Evolutionary conservation across 805 yeast genomes (phyloP).

Genomic region (Naumovozyma dairenensis): DNA sequence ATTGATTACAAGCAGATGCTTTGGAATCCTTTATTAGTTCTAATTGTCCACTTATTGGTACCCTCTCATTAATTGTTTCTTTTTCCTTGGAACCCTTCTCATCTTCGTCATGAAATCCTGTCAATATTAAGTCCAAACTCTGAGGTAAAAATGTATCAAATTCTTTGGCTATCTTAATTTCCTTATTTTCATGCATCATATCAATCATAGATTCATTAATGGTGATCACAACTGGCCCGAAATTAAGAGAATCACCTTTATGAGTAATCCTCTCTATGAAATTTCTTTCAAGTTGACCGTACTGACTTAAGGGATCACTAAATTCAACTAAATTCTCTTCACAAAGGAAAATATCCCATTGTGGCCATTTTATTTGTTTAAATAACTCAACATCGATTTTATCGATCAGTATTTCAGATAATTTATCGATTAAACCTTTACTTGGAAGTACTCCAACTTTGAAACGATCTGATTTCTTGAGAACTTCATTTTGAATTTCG

Average conservation of each 20-base stretch:
- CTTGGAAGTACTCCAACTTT: background rate
- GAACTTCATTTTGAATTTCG: background rate
- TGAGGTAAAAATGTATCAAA: conserved; percentile 50
- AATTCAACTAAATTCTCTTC: conserved; percentile 84
- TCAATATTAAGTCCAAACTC: conserved; percentile 49
- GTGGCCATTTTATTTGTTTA: conserved; percentile 45
- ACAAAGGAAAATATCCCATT: conserved; percentile 74
- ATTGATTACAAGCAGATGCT: too few relatives aligned
- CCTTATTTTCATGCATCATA: conserved; percentile 39
- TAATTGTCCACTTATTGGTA: too few relatives aligned
- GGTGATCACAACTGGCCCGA: conserved; percentile 50
- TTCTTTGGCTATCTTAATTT: conserved; percentile 46
- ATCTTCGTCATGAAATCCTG: conserved; percentile 33
- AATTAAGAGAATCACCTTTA: conserved; percentile 30
- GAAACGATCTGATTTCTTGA: background rate
- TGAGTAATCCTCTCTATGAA: conserved; percentile 42
- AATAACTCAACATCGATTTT: conserved; percentile 32
- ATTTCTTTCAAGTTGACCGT: conserved; percentile 57
- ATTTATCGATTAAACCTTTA: background rate
- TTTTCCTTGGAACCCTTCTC: too few relatives aligned
- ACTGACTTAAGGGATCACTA: conserved; percentile 73
- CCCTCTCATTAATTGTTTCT: too few relatives aligned
- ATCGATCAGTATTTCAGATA: conserved; percentile 30
- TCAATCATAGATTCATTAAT: conserved; percentile 54
- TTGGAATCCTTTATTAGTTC: too few relatives aligned